Conservation (phyloP, 2,329 filamentous ascomycete genomes). For the Penicillium sp. region DNA sequence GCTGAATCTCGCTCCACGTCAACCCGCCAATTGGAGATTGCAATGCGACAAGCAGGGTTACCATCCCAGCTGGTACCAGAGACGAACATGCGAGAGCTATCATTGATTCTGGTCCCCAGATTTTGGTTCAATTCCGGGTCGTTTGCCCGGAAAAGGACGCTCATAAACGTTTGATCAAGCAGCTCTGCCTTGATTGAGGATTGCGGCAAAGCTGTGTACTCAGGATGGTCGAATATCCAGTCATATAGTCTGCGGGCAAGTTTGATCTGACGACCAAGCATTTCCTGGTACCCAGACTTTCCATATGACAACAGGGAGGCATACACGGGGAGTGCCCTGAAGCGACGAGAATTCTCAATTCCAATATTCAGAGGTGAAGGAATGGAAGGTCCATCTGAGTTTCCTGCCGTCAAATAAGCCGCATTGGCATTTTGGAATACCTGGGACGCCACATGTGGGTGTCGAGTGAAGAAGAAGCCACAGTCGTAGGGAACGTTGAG, state of each 20-base stretch:
- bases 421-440: conserved; percentile 85
- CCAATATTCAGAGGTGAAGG: conserved; percentile 85
- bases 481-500: conserved; percentile 94
- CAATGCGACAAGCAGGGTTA: conserved; percentile 73
- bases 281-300: conserved; percentile 63
- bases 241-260: conserved; percentile 68
- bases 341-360: conserved; percentile 86
- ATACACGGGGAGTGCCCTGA: conserved; percentile 88
- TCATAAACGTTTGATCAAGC: conserved; percentile 62
- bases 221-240: conserved; percentile 61
- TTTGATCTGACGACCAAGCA: conserved; percentile 71
- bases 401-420: conserved; percentile 65
- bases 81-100: conserved; percentile 73
- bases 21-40: conserved; percentile 82
- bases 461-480: conserved; percentile 80
- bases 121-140: conserved; percentile 63
- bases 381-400: conserved; percentile 48
- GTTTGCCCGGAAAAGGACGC: conserved; percentile 76
- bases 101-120: conserved; percentile 74
- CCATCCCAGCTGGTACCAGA: conserved; percentile 79
- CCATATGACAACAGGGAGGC: conserved; percentile 77
- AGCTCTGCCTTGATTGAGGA: conserved; percentile 37
- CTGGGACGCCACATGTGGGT: conserved; percentile 57
- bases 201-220: conserved; percentile 67
- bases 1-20: conserved; percentile 66